Evolutionary conservation across 257 asterid genomes (phyloP), one percentile per base, ranked within the genome.

Genomic region (Rauvolfia tetraphylla): DNA sequence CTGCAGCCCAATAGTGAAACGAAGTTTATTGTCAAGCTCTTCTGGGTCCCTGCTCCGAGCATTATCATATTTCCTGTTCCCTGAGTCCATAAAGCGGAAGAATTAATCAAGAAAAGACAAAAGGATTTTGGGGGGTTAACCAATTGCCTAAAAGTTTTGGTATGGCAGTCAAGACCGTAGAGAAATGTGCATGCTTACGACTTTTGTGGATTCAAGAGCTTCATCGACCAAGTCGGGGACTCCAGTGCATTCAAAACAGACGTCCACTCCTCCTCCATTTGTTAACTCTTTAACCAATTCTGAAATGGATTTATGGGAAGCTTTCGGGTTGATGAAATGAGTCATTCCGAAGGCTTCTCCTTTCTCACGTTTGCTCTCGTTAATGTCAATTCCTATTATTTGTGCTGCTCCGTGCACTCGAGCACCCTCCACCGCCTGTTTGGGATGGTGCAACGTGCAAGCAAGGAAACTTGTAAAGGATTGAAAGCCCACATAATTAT

Each of bases 221-320:
- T 90, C 89, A 67, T 92, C 84, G 62, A 88, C 89, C 49, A 90
- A 74, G 54, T 84, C 74, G 0, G 95, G 88, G 20, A 87, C 91
- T 13, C 93, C 93, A 0, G 96, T 88, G 88, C 97, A 92, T 79
- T 92, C 97, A 27, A 90, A 82, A n/a, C 88, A 84, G 79, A 81
- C 86, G 25, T 92, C 96, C n/a, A 85, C 98, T 0, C 97, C 98
- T 39, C 79, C 80, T 57, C 96, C 98, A n/a, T 81, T 88, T 0
- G 97, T 92, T 36, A 89, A 86, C 22, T 90, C 93, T 79, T 86
- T 86, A 70, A 92, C 83, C 80, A 83, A 78, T 5, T 86, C 86
- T 3, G 97, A 88, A 36, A 89, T 79, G 23, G 92, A 71, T 79
- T 87, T 87, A 39, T 81, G 82, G 25, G 79, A 68, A 7, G 48